Evolutionary conservation across 2,329 filamentous ascomycete species (phyloP).

Genomic region (Colletotrichum incanum): DNA sequence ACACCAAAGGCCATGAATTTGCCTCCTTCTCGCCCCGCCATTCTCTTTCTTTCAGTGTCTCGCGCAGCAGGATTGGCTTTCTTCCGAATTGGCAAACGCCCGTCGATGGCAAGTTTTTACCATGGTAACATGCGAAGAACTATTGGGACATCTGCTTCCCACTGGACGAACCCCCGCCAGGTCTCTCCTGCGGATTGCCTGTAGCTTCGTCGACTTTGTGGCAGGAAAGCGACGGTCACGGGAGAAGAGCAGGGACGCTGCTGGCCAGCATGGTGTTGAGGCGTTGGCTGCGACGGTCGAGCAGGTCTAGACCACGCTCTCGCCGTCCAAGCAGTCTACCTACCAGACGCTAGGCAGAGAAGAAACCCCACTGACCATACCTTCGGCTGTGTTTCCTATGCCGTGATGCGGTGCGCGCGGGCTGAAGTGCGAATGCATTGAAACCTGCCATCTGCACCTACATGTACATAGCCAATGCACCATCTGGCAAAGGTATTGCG

Average conservation of each 20-base stretch:
- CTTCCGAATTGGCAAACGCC: not conserved
- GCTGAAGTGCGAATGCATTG: conserved; percentile 24
- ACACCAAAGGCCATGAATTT: conserved; percentile 8
- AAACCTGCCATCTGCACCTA: conserved; percentile 34
- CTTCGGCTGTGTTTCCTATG: conserved; percentile 11
- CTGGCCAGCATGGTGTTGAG: conserved; percentile 12
- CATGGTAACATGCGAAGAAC: conserved; percentile 2
- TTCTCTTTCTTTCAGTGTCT: conserved; percentile 31
- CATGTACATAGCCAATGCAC: conserved; percentile 17
- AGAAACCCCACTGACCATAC: too few relatives aligned
- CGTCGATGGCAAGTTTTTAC: not conserved
- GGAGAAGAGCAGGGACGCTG: conserved; percentile 29
- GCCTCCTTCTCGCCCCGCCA: conserved; percentile 20
- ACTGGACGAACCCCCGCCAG: conserved; percentile 18
- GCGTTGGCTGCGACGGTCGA: not conserved
- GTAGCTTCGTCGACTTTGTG: not conserved
- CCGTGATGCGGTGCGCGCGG: conserved; percentile 1
- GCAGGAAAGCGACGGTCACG: conserved; percentile 5
- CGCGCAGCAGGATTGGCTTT: conserved; percentile 14
- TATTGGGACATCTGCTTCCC: conserved; percentile 24
- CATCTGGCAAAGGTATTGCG: conserved; percentile 30
- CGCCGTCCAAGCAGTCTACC: not conserved
- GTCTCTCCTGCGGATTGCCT: not conserved
- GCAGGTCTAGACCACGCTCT: conserved; percentile 30
- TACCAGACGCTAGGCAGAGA: not conserved